A percentile compares a stretch with the other conserved stretches of the same genome.
These are phyloP conservation scores for Populus tomentosa DNA, from an alignment of 441 rosid species.

Conservation along the genomic window DNA sequence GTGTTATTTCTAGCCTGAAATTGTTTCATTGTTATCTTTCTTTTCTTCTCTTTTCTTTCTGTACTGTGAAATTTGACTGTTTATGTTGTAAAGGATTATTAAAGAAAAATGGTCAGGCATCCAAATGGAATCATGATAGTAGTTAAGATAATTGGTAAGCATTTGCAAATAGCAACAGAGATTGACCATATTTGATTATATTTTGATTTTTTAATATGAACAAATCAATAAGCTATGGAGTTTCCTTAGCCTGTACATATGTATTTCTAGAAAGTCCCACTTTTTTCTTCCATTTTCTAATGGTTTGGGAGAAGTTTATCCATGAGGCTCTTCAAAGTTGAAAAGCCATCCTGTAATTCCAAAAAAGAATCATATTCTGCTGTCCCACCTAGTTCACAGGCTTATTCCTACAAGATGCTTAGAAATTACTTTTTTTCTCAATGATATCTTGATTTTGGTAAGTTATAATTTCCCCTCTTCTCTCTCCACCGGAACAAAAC, in stretches of 20 bases:
- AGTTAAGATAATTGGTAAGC: not conserved
- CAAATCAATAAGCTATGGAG: not conserved
- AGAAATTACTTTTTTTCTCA: not conserved
- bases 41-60: not conserved
- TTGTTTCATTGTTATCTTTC: not conserved
- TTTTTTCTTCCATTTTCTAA: not conserved
- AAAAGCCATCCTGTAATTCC: not conserved
- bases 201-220: not conserved
- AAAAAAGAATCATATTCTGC: not conserved
- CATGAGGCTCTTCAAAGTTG: not conserved
- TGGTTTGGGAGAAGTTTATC: not conserved
- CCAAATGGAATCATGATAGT: not conserved
- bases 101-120: not conserved
- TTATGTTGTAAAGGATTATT: not conserved
- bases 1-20: not conserved
- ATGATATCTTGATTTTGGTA: not conserved
- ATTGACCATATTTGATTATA: not conserved
- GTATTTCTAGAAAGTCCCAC: not conserved
- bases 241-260: not conserved
- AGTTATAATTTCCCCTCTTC: not conserved
- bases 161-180: not conserved
- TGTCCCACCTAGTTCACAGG: not conserved
- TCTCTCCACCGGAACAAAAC: not conserved
- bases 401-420: not conserved
- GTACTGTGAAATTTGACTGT: not conserved